Evolutionary conservation across 441 rosid genomes (phyloP).

Genomic region (Populus tomentosa): DNA sequence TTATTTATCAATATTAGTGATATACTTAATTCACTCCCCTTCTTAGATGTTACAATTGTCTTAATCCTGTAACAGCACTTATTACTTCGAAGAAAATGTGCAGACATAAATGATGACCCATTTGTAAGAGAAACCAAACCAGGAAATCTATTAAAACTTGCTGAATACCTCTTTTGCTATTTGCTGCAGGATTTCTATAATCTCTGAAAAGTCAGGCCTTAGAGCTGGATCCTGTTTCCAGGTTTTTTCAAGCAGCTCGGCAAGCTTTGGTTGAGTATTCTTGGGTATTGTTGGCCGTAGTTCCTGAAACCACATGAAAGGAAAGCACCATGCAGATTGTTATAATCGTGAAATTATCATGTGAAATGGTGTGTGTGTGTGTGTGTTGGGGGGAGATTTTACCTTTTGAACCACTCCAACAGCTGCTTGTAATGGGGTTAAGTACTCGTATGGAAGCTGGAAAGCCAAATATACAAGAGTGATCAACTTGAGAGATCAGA

Average conservation of each 20-base stretch:
- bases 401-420: slow-evolving; percentile 98
- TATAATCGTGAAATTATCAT: neutral
- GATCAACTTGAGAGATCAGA: neutral
- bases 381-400: neutral
- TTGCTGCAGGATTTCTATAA: slow-evolving; percentile 54
- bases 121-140: neutral
- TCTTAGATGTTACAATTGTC: no score
- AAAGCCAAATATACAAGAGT: slow-evolving; percentile 17
- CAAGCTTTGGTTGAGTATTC: slow-evolving; percentile 58
- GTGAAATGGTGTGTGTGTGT: neutral
- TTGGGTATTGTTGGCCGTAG: slow-evolving; percentile 79
- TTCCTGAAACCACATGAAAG: slow-evolving; percentile 35
- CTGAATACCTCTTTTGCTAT: slow-evolving; percentile 56
- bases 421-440: slow-evolving; percentile 95
- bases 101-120: neutral
- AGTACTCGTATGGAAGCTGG: slow-evolving; percentile 79
- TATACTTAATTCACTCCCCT: no score
- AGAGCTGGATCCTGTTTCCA: slow-evolving; percentile 81
- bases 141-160: neutral
- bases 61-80: no score
- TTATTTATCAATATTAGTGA: no score
- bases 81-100: no score
- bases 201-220: slow-evolving; percentile 79
- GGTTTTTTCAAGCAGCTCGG: slow-evolving; percentile 80
- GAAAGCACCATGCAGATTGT: neutral